A percentile compares a stretch with the other conserved stretches of the same genome.
Conservation (phyloP, 2,329 filamentous ascomycete genomes). For the Arthrobotrys megalospora region DNA sequence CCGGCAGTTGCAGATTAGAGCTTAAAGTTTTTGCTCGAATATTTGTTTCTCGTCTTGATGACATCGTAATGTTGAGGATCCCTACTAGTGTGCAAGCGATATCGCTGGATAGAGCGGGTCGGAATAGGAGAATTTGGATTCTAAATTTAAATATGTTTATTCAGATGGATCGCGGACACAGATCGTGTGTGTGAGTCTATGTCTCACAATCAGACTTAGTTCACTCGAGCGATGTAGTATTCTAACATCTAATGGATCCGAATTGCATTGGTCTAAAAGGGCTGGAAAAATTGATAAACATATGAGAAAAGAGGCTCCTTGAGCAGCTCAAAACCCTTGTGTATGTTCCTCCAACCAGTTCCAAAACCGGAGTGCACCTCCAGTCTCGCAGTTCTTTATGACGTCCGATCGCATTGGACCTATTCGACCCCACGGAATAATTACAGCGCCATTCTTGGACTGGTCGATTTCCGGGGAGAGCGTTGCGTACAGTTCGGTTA, state of each 20-base stretch:
- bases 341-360: conserved; percentile 69
- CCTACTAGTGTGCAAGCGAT: too few species aligned
- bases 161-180: too few species aligned
- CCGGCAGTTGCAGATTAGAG: conserved; percentile 1
- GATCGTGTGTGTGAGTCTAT: too few species aligned
- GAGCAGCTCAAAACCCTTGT: conserved; percentile 63
- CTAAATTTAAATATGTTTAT: too few species aligned
- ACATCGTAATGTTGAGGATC: neutral
- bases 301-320: conserved; percentile 21
- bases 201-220: too few species aligned
- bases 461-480: conserved; percentile 65
- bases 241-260: too few species aligned
- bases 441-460: conserved; percentile 66
- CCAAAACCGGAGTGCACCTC: conserved; percentile 68
- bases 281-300: too few species aligned
- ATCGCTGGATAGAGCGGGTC: too few species aligned
- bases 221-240: too few species aligned
- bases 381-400: conserved; percentile 66
- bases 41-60: neutral
- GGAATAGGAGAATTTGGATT: too few species aligned
- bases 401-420: conserved; percentile 66
- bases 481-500: conserved; percentile 67
- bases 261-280: too few species aligned
- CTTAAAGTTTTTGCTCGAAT: neutral
- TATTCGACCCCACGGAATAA: conserved; percentile 71